These are phyloP conservation scores for Eucalyptus sideroxylon DNA, from an alignment of 345 rosid species.

Conservation along the genomic window DNA sequence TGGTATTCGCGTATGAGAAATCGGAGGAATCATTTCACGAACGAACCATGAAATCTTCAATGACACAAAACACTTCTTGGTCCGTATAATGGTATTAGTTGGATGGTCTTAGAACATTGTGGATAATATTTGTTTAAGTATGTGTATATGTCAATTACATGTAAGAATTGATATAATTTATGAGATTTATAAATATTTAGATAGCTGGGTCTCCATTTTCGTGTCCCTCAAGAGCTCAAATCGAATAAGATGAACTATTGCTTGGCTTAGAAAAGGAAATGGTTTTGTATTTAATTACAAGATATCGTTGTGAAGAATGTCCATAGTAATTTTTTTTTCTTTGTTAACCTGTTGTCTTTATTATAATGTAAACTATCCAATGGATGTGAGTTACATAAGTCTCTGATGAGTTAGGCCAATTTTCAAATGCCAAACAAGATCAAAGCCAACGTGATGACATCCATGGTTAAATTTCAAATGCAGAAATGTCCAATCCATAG, in stretches of 20 bases:
- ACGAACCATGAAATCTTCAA: neutral
- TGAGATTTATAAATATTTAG: too few relatives aligned
- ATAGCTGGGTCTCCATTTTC: neutral
- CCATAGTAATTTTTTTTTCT: neutral
- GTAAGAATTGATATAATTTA: neutral
- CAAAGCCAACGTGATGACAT: neutral
- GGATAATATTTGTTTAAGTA: neutral
- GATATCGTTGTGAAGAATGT: neutral
- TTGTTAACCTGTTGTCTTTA: too few relatives aligned
- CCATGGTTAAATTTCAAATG: neutral
- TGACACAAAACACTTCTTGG: neutral
- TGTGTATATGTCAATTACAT: neutral
- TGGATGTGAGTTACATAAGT: neutral
- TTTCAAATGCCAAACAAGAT: neutral
- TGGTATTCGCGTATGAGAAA: neutral
- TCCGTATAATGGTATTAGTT: neutral
- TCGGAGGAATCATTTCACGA: neutral
- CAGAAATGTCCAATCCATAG: accelerated
- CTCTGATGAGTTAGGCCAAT: neutral
- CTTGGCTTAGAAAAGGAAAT: neutral
- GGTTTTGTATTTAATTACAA: neutral
- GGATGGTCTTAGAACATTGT: neutral
- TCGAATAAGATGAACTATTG: neutral
- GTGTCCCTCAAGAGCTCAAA: neutral
- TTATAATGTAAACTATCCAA: neutral